These are phyloP conservation scores for Ascochyta koolunga DNA, from an alignment of 2,329 filamentous ascomycete genomes.

Conservation along the genomic window DNA sequence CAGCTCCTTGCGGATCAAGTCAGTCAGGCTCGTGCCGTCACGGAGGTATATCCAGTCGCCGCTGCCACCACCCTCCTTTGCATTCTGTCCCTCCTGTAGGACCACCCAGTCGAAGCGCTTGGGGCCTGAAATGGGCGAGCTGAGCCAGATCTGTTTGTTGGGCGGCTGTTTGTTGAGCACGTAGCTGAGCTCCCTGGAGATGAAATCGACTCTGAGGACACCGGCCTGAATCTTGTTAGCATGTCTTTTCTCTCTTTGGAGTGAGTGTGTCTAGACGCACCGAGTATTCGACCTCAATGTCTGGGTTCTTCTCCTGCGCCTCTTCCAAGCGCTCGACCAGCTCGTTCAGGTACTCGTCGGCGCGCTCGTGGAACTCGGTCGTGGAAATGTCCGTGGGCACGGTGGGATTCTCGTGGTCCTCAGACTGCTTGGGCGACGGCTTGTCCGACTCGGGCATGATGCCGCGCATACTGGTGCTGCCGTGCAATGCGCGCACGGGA, in stretches of 20 bases:
- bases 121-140: conserved; percentile 86
- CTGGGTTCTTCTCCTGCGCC: conserved; percentile 72
- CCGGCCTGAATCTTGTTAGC: no score
- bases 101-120: conserved; percentile 94
- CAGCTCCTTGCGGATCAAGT: conserved; percentile 77
- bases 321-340: conserved; percentile 70
- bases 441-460: conserved; percentile 55
- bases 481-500: conserved; percentile 33
- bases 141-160: conserved; percentile 97
- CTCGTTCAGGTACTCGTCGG: conserved; percentile 74
- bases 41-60: conserved; percentile 89
- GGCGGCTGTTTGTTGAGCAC: conserved; percentile 98
- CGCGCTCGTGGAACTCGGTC: conserved; percentile 75
- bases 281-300: conserved; percentile 87
- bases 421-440: conserved; percentile 45
- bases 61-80: conserved; percentile 76
- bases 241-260: no score
- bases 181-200: conserved; percentile 73
- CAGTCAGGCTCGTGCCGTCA: conserved; percentile 77
- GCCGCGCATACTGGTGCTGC: conserved; percentile 34
- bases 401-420: conserved; percentile 46
- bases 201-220: conserved; percentile 77
- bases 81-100: conserved; percentile 71
- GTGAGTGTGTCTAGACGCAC: conserved; percentile 56
- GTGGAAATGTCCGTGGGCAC: conserved; percentile 70